Evolutionary conservation across 495 filamentous ascomycete species (phyloP), one percentile per base, ranked within the genome.

Genomic region (Durotheca rogersii): DNA sequence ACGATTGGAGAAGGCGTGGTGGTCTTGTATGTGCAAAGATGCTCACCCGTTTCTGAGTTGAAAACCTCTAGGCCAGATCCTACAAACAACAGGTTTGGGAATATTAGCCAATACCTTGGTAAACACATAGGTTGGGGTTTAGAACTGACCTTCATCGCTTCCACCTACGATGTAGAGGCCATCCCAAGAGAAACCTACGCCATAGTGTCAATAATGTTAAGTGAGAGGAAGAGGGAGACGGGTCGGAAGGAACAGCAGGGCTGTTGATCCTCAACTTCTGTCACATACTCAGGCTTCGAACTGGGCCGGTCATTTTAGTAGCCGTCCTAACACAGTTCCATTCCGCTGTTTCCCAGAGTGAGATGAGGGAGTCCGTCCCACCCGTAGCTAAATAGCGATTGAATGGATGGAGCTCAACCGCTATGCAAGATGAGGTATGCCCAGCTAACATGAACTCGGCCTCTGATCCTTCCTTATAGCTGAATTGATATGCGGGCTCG

Each of bases 341-440:
- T 60, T 94, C 87, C 23, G 79, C 81, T 0, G 94, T 96, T 65
- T 96, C 90, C 86, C 91, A 98, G 11, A 97, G 79, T 4, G 86
- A 77, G 38, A 96, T 86, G 11, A 95, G 79, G 0, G 90, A 87
- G 68, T 98, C 94, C 41, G 85, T 86, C 6, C 89, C 92, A 31
- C 92, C 94, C 2, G 91, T 82, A 12, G 94, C 93, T 14, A 98
- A 77, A 60, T 89, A 89, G 37, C 82, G 79, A 25, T 84, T 88
- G 14, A 80, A 85, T 1, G 90, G 89, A 7, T 87, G 86, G 34
- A 90, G 74, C 41, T 85, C 77, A 30, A 86, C 73, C 7, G 84
- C 77, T 46, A 87, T 74, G 56, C 87, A 92, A 15, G 88, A 74
- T 2, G 86, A 88, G 7, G 89, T 90, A 63, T 95, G 90, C 4